Percentiles rank a stretch among this genome's conserved stretches.
Evolutionary conservation across 768 basidiomycete species (phyloP).

Genomic region (Leccinum aurantiacum): DNA sequence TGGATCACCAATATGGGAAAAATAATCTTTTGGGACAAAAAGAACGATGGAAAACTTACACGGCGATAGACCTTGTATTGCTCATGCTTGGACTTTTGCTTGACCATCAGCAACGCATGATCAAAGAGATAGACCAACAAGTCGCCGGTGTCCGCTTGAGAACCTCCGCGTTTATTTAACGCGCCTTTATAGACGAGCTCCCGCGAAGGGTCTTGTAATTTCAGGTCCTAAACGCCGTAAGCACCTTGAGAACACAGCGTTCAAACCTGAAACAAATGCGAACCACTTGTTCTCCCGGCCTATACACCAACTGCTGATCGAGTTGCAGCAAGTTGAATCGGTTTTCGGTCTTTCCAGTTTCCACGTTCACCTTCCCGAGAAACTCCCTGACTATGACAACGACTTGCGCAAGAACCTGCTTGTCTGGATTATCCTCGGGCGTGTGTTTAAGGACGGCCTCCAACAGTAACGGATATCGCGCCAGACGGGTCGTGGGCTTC

Average conservation of each 20-base stretch:
- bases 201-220: conserved; percentile 81
- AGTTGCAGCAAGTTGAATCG: conserved; percentile 93
- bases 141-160: conserved; percentile 79
- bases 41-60: neutral
- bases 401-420: conserved; percentile 70
- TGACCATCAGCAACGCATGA: conserved; percentile 93
- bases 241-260: neutral
- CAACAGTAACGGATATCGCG: conserved; percentile 91
- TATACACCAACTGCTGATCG: conserved; percentile 87
- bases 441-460: conserved; percentile 93
- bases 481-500: conserved; percentile 95
- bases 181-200: conserved; percentile 90
- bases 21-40: neutral
- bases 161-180: conserved; percentile 79
- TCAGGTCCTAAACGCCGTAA: conserved; percentile 61
- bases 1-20: conserved; percentile 10
- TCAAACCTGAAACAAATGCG: conserved; percentile 30
- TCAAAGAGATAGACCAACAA: conserved; percentile 94
- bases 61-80: conserved; percentile 91
- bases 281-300: conserved; percentile 88
- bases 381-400: conserved; percentile 78
- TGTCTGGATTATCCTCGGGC: conserved; percentile 86
- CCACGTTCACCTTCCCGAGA: conserved; percentile 83
- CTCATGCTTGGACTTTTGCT: conserved; percentile 90
- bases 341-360: conserved; percentile 95